phyloP scores from a whole-genome alignment of 1,284 basidiomycete genomes.

The Bondarzewia mesenterica region DNA sequence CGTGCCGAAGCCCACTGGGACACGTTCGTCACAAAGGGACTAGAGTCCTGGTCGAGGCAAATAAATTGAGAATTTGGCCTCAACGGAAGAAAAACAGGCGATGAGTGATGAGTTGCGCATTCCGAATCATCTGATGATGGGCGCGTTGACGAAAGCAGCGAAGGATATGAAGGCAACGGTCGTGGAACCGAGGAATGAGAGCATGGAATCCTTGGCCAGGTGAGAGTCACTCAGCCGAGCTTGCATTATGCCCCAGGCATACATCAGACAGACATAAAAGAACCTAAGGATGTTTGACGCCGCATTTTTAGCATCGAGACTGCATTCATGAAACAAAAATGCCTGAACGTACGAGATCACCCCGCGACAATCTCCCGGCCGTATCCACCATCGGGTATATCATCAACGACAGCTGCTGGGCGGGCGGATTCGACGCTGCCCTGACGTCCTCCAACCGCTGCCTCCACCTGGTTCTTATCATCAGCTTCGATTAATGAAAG shows the following conservation, averaged over 20 bases:
- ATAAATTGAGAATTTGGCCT: constrained; percentile 7
- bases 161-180: constrained; percentile 7
- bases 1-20: constrained; percentile 7
- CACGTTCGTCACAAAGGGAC: constrained; percentile 8
- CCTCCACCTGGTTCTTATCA: too few species aligned
- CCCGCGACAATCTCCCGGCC: constrained; percentile 18
- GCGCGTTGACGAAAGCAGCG: constrained; percentile 7
- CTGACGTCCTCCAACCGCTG: too few species aligned
- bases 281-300: constrained; percentile 5
- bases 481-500: too few species aligned
- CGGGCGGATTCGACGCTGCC: too few species aligned
- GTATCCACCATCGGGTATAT: constrained; percentile 18
- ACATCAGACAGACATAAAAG: constrained; percentile 10
- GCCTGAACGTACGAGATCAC: constrained; percentile 10
- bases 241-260: constrained; percentile 8
- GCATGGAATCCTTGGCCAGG: constrained; percentile 3
- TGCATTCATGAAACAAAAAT: background rate
- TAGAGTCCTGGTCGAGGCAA: constrained; percentile 1
- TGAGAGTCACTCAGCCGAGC: constrained; percentile 3
- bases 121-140: constrained; percentile 8
- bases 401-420: too few species aligned
- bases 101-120: constrained; percentile 7
- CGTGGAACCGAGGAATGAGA: constrained; percentile 9
- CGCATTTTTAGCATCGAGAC: background rate
- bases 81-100: constrained; percentile 4